Evolutionary conservation across 371 early-diverging fungal genomes (phyloP).

Genomic region (Mortierella sp.): DNA sequence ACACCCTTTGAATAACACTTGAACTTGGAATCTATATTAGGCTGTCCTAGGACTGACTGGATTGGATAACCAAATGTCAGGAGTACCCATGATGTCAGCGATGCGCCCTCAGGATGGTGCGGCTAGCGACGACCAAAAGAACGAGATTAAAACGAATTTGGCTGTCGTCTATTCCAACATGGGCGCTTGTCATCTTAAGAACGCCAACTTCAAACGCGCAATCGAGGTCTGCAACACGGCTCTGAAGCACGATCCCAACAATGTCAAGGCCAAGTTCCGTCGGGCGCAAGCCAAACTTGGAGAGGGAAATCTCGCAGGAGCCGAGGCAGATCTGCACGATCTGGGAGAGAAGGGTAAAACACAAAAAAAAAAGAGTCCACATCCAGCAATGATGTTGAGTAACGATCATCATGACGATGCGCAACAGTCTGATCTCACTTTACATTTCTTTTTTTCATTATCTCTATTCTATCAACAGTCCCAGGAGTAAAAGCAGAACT

Average conservation of each 20-base stretch:
- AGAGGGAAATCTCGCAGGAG: constrained; percentile 55
- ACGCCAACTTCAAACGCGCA: constrained; percentile 35
- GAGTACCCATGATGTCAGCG: constrained; percentile 43
- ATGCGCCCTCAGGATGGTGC: constrained; percentile 13
- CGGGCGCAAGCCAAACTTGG: constrained; percentile 60
- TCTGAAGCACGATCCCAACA: constrained; percentile 53
- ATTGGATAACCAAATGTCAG: constrained; percentile 46
- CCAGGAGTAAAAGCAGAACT: constrained; percentile 52
- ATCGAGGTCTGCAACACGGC: constrained; percentile 49
- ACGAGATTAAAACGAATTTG: constrained; percentile 40
- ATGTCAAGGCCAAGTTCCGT: constrained; percentile 59
- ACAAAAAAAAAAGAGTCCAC: too few relatives aligned
- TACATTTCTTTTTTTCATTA: background rate
- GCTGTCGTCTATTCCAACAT: constrained; percentile 47
- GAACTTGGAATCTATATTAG: constrained; percentile 8
- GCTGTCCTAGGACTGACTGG: constrained; percentile 46
- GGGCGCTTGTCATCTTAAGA: constrained; percentile 52
- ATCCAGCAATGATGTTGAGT: too few relatives aligned
- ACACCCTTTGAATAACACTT: too few relatives aligned
- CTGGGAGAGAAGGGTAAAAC: constrained; percentile 44
- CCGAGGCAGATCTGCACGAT: constrained; percentile 50
- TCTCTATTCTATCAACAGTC: constrained; percentile 13
- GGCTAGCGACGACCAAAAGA: constrained; percentile 30
- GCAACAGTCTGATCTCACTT: background rate
- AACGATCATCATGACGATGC: background rate